phyloP scores from a whole-genome alignment of 768 basidiomycete genomes.

The Termitomyces bulborhizus region DNA sequence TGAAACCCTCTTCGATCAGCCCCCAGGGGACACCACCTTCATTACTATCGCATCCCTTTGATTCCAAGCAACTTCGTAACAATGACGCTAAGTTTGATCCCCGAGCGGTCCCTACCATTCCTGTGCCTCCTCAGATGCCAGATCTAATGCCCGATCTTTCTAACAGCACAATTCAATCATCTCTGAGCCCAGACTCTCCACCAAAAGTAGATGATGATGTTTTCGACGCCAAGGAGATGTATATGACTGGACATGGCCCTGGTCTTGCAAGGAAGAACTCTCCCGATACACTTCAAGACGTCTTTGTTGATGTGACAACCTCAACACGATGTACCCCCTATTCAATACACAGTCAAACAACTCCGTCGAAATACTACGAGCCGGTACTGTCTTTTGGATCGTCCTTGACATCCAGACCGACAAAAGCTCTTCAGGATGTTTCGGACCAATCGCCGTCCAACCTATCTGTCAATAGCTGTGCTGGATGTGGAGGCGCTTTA shows the following conservation, averaged over 20 bases:
- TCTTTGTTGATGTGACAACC: constrained; percentile 26
- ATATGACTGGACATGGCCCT: constrained; percentile 10
- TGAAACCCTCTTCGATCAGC: constrained; percentile 27
- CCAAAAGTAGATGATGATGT: constrained; percentile 23
- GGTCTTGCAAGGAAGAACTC: constrained; percentile 21
- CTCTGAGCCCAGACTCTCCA: constrained; percentile 50
- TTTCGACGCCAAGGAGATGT: constrained; percentile 15
- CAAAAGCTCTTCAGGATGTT: constrained; percentile 7
- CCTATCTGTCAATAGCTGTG: constrained; percentile 43
- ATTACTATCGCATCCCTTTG: constrained; percentile 16
- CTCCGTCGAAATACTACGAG: not conserved
- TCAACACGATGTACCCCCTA: constrained; percentile 26
- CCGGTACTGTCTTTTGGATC: not conserved
- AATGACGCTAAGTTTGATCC: constrained; percentile 1
- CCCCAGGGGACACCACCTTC: constrained; percentile 6
- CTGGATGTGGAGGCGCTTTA: constrained; percentile 52
- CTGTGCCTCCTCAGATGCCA: constrained; percentile 46
- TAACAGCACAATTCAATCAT: constrained; percentile 47
- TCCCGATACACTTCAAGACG: constrained; percentile 18
- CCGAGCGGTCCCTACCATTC: constrained; percentile 9
- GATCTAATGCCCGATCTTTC: constrained; percentile 58
- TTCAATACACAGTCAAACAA: constrained; percentile 6
- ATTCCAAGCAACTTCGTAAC: constrained; percentile 11
- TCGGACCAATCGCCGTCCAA: not conserved
- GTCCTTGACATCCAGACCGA: not conserved